Evolutionary conservation across 257 asterid genomes (phyloP).

Genomic region (Craterostigma plantagineum): DNA sequence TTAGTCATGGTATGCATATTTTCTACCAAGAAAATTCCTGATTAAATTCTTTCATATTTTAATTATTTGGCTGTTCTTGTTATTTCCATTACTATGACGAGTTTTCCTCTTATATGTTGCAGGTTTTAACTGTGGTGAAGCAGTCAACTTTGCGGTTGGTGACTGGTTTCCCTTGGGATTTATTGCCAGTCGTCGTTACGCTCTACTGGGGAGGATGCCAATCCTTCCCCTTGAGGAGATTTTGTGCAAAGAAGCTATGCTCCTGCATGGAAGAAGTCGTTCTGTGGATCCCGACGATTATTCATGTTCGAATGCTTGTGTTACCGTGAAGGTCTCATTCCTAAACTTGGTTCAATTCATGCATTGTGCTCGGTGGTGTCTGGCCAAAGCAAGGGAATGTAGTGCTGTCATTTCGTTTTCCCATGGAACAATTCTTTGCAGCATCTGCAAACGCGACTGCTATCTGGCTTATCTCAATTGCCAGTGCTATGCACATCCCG

Average conservation of each 20-base stretch:
- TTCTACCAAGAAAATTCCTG: constrained; percentile 2
- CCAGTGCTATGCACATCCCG: constrained; percentile 54
- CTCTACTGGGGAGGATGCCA: constrained; percentile 67
- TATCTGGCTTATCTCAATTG: constrained; percentile 69
- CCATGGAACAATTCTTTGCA: constrained; percentile 81
- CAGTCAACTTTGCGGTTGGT: constrained; percentile 88
- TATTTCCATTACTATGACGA: too few species aligned
- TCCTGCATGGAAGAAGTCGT: constrained; percentile 22
- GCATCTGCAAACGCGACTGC: constrained; percentile 83
- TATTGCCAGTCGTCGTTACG: constrained; percentile 82
- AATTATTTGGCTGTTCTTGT: neutral
- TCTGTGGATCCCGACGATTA: constrained; percentile 26
- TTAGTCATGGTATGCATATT: constrained; percentile 69
- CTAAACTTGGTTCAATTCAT: constrained; percentile 68
- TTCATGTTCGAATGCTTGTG: constrained; percentile 29
- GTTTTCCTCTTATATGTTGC: constrained; percentile 9
- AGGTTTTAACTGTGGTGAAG: constrained; percentile 99
- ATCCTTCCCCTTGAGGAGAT: constrained; percentile 95
- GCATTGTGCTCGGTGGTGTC: constrained; percentile 82
- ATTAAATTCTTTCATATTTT: constrained; percentile 1
- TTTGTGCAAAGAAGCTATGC: constrained; percentile 89
- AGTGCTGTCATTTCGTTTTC: constrained; percentile 29
- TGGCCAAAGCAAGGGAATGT: constrained; percentile 30
- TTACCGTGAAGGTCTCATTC: constrained; percentile 46
- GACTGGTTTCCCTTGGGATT: constrained; percentile 95